phyloP scores from a whole-genome alignment of 176 grass and related monocot genomes.

The Carex pumila region DNA sequence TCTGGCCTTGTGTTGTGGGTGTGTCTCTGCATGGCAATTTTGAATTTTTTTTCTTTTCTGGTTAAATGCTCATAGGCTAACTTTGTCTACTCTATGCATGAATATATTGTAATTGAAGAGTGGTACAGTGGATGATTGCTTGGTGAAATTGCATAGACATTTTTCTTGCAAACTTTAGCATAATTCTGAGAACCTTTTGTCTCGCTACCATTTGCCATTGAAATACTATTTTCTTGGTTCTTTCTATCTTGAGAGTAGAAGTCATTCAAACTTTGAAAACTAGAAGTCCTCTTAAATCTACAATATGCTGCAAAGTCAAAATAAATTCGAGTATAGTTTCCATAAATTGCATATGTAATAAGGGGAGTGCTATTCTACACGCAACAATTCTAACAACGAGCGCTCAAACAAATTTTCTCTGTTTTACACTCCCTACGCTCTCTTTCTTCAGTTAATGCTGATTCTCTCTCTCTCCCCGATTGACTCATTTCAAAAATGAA shows the following conservation, averaged over 20 bases:
- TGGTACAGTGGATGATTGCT: not conserved
- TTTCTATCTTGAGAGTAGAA: not conserved
- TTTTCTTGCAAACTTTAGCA: not conserved
- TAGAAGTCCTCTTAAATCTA: not conserved
- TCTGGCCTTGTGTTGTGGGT: not conserved
- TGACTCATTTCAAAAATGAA: no score
- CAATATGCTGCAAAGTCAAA: not conserved
- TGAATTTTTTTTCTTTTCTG: not conserved
- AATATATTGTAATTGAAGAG: not conserved
- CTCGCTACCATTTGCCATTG: not conserved
- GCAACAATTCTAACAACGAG: no score
- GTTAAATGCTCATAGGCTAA: not conserved
- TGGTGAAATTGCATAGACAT: not conserved
- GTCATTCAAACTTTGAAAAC: not conserved
- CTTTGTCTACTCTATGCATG: not conserved
- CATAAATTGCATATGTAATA: not conserved
- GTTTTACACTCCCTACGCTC: no score
- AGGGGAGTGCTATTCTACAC: no score
- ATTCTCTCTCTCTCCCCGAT: no score
- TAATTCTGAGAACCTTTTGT: not conserved
- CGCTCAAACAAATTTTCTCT: no score
- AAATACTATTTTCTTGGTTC: not conserved
- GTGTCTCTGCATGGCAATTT: not conserved
- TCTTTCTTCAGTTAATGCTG: no score
- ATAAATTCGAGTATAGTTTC: not conserved